phyloP scores from a whole-genome alignment of 352 stramenopile species.

The Pythium angustatum region DNA sequence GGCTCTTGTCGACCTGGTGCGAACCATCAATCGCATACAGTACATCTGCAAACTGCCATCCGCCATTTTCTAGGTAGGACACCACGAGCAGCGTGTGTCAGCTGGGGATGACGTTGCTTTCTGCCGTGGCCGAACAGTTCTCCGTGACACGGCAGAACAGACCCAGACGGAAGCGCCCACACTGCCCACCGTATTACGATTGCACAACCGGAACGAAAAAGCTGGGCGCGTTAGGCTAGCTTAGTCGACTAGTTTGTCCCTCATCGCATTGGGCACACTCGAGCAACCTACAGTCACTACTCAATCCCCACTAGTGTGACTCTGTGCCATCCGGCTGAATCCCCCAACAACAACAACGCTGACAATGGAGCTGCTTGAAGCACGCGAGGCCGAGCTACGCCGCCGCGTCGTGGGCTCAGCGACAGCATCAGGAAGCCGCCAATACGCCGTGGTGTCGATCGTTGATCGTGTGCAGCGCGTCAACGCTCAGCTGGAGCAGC shows the following conservation, averaged over 20 bases:
- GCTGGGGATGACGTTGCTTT: conserved; percentile 3
- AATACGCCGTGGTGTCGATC: conserved; percentile 30
- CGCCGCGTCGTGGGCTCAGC: conserved; percentile 6
- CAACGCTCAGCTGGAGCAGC: conserved; percentile 28
- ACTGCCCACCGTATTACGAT: neutral
- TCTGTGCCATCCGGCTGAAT: neutral
- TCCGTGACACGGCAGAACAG: conserved; percentile 2
- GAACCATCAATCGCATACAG: too few species aligned
- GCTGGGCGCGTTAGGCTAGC: neutral
- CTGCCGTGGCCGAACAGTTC: conserved; percentile 1
- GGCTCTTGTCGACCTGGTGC: neutral
- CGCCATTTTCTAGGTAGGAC: too few species aligned
- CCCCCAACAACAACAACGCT: neutral
- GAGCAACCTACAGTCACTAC: neutral
- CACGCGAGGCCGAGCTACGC: conserved; percentile 44
- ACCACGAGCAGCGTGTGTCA: too few species aligned
- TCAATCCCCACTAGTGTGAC: neutral
- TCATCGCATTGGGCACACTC: neutral
- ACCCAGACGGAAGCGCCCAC: conserved; percentile 1
- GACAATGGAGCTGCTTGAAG: conserved; percentile 64
- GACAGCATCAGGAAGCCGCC: conserved; percentile 13
- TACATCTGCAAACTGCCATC: too few species aligned
- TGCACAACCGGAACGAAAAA: neutral
- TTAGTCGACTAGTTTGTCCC: too few species aligned
- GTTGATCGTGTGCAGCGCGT: conserved; percentile 28